A percentile compares a stretch with the other conserved stretches of the same genome.
Evolutionary conservation across 2,329 filamentous ascomycete genomes (phyloP).

Genomic region (Cercospora sp.): DNA sequence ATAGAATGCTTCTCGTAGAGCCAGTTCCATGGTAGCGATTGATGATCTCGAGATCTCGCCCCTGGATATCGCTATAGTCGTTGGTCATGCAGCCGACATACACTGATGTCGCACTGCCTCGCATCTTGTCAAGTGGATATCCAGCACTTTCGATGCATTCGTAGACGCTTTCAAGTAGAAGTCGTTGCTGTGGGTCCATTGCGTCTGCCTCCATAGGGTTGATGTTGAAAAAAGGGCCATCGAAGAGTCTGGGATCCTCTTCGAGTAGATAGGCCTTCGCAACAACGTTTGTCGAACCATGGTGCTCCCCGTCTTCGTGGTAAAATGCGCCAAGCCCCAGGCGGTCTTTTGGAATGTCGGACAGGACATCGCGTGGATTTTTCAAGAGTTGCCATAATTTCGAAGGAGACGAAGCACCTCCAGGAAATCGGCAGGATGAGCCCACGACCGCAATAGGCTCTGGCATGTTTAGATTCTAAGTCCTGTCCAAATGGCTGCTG

Average conservation of each 20-base stretch:
- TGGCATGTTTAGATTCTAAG: background rate
- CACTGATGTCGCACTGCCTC: conserved; percentile 26
- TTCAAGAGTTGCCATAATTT: conserved; percentile 30
- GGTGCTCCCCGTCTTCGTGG: conserved; percentile 24
- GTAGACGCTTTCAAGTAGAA: conserved; percentile 31
- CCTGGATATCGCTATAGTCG: conserved; percentile 28
- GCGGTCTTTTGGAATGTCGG: conserved; percentile 27
- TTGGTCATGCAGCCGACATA: conserved; percentile 30
- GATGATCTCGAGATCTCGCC: conserved; percentile 25
- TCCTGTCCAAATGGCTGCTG: background rate
- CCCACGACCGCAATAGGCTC: conserved; percentile 27
- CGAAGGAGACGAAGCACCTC: conserved; percentile 24
- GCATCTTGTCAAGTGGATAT: conserved; percentile 19
- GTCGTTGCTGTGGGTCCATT: conserved; percentile 35
- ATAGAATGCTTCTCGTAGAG: conserved; percentile 24
- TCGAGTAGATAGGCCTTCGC: conserved; percentile 29
- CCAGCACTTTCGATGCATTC: conserved; percentile 28
- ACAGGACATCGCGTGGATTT: conserved; percentile 18
- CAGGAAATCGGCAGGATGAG: conserved; percentile 24
- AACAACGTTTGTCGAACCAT: conserved; percentile 24
- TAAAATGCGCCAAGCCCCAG: conserved; percentile 30
- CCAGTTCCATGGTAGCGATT: conserved; percentile 30
- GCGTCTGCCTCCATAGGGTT: conserved; percentile 26
- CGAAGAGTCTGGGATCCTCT: conserved; percentile 29
- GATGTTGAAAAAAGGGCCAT: conserved; percentile 32